phyloP scores from a whole-genome alignment of 805 yeast genomes.

The Starmerella tilneyi region DNA sequence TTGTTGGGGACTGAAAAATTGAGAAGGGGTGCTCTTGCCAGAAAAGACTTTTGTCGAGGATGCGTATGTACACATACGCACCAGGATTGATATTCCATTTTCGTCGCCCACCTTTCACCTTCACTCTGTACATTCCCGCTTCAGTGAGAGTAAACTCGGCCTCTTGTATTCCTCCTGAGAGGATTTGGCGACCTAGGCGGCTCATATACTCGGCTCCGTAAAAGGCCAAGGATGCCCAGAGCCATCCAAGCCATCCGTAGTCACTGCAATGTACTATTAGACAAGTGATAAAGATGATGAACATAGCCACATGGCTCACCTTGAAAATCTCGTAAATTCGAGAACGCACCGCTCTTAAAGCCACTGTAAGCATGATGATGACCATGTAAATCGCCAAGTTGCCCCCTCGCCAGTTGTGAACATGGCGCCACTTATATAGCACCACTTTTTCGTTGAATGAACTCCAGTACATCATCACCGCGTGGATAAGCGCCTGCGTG shows the following conservation, averaged over 20 bases:
- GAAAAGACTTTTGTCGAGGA: slow-evolving; percentile 42
- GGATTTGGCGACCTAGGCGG: slow-evolving; percentile 44
- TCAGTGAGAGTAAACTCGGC: slow-evolving; percentile 25
- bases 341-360: slow-evolving; percentile 42
- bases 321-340: slow-evolving; percentile 50
- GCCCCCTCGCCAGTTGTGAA: slow-evolving; percentile 35
- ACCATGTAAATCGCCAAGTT: slow-evolving; percentile 36
- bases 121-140: slow-evolving; percentile 34
- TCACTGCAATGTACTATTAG: slow-evolving; percentile 47
- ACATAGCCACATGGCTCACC: slow-evolving; percentile 35
- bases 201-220: slow-evolving; percentile 59
- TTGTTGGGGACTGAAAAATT: slow-evolving; percentile 29
- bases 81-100: slow-evolving; percentile 47
- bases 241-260: slow-evolving; percentile 49
- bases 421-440: slow-evolving; percentile 27
- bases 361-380: slow-evolving; percentile 38
- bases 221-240: slow-evolving; percentile 46
- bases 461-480: slow-evolving; percentile 28
- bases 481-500: slow-evolving; percentile 40
- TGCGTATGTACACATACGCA: slow-evolving; percentile 46
- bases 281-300: slow-evolving; percentile 24
- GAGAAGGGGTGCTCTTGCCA: slow-evolving; percentile 76
- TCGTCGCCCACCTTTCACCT: slow-evolving; percentile 33
- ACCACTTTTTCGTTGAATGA: slow-evolving; percentile 24
- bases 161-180: slow-evolving; percentile 42